Conservation (phyloP, 2,329 filamentous ascomycete species). For the Penicillium carneum region DNA sequence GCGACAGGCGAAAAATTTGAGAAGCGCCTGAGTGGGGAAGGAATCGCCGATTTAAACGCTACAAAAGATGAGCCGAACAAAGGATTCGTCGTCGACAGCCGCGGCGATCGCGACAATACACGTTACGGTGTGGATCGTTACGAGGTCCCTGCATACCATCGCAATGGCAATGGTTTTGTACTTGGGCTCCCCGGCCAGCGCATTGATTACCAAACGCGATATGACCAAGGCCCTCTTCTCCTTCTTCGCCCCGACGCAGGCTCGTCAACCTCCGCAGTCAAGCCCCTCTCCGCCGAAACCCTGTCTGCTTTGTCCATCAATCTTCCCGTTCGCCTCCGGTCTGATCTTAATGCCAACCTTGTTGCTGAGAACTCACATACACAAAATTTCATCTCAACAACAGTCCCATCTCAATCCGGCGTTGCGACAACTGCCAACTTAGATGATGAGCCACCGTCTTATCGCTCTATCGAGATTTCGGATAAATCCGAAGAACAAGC, state of each 20-base stretch:
- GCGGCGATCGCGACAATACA: slow-evolving; percentile 77
- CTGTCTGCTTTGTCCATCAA: not conserved
- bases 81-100: slow-evolving; percentile 71
- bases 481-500: slow-evolving; percentile 62
- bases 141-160: slow-evolving; percentile 73
- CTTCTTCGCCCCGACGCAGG: slow-evolving; percentile 39
- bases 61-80: not conserved
- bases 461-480: slow-evolving; percentile 67
- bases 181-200: slow-evolving; percentile 70
- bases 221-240: slow-evolving; percentile 44
- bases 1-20: not conserved
- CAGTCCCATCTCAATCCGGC: not conserved
- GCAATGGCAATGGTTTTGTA: slow-evolving; percentile 72
- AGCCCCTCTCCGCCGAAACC: slow-evolving; percentile 4
- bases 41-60: not conserved
- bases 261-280: not conserved
- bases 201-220: slow-evolving; percentile 70
- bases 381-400: slow-evolving; percentile 9
- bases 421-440: slow-evolving; percentile 48
- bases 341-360: not conserved
- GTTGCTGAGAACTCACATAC: not conserved
- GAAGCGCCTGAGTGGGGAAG: not conserved
- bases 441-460: slow-evolving; percentile 51
- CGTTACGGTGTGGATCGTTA: slow-evolving; percentile 77
- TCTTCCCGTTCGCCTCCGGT: not conserved